Base-by-base conservation (phyloP, 2,329 filamentous ascomycete species). In the Allantophomopsis cytisporea region DNA sequence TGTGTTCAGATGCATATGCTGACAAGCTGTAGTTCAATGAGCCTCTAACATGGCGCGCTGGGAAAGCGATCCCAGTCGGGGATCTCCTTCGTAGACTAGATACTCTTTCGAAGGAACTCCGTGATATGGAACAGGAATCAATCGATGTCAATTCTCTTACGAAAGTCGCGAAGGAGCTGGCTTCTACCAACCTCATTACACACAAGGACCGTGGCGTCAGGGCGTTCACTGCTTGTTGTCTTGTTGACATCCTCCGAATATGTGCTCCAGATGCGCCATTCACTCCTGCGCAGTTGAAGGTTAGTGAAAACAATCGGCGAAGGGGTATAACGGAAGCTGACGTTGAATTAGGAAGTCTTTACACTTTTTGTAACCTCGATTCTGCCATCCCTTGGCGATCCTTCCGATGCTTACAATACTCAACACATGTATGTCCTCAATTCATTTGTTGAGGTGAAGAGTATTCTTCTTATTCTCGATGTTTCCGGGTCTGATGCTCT, bases 231-330 rank as follows among this genome's bases (percentile, higher is more conserved):
- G 80, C 87, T 34, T 84, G 84, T 54, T 96, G 88, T 58, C 69
- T 96, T 44, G 87, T 95, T 40, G 91, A 98, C 58, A 83, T 98
- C 49, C 73, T 98, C 56, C 81, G 84, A 51, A 71, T 98, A 41
- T 94, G 86, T 61, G 91, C 91, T 20, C 91, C 91, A 1, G 81
- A 96, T 68, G 91, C 91, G 56, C 91, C 91, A 14, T 96, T 94
- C 61, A 93, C 86, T 17, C 77, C 76, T 32, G 77, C 83, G 43
- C 88, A 96, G 63, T 71, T 96, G 46, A 94, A 93, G 80, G 87
- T 89, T 61, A 47, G 66, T 8, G 10, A 34, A 12, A 34, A 34
- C 50, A 17, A 23, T 21, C 36, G 16, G 10, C 5, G 30, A 34
- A 14, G 13, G 35, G 37, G 6, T 6, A 8, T n/a, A 33, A 3